Base-by-base conservation (phyloP, 345 rosid species). In the Physaria fendleri region DNA sequence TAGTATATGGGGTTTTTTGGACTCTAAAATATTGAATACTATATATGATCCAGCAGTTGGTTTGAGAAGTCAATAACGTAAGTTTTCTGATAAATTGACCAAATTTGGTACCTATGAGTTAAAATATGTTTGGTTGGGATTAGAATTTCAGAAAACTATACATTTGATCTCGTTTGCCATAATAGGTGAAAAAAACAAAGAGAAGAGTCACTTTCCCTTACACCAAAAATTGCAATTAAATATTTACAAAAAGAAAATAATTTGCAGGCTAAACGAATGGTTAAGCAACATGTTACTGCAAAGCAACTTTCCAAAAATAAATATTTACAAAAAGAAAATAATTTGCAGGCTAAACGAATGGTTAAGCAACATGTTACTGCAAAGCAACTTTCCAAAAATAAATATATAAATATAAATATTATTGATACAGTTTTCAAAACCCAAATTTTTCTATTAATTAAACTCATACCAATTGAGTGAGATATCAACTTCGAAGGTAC, bases 401-500 rank as follows among this genome's bases (percentile, higher is more conserved):
- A 14, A 13, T 4, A 4, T 11, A 34, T 0, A 14, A 5, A 13
- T 2, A 3, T 9, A 52, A 41, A 20, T 18, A 8, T 48, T n/a
- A 49, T 21, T 14, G 40, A 22, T 25, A 28, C 40, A 5, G 21
- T 6, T 8, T 35, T 61, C 27, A 17, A 48, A 61, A 8, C 23
- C 58, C 38, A 29, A n/a, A 13, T 9, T 30, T 16, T 39, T 41
- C 5, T 39, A 14, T 18, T n/a, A 0, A 28, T 9, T 28, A 5
- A 28, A 9, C 17, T 13, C 15, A 11, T 34, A 62, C 25, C 3
- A 39, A 28, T 2, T 18, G 29, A 28, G 22, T 49, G 8, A 57
- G 61, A 58, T 50, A 71, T 65, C 71, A 65, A 57, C 75, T 71
- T 71, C 66, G 55, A 71, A 71, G 71, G 66, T 71, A 64, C 75